Evolutionary conservation across 805 yeast species (phyloP), one percentile per base, ranked within the genome.

Genomic region (Starmera dryadoides): DNA sequence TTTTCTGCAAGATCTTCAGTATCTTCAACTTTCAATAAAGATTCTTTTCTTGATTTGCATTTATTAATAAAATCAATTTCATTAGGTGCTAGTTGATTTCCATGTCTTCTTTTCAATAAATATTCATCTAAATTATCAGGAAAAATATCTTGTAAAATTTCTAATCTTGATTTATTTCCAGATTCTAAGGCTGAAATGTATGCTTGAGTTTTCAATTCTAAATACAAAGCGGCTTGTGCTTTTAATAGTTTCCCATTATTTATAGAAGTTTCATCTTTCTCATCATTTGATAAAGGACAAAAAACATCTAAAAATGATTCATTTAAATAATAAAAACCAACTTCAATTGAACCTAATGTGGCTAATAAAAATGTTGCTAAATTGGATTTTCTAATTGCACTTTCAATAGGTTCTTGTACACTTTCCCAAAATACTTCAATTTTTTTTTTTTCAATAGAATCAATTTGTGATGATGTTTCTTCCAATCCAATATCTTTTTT

Each of bases 171-270:
- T 47, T 83, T 66, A 39, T 77, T 69, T 12, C 67, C 68, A 1
- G 80, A 69, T 52, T 82, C 86, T 43, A 89, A 60, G 0, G 95
- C 96, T 1, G 96, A 81, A 17, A 93, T 88, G 55, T 79, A 93
- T 0, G 96, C 96, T 60, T 93, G 98, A 0, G 98, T 93, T 58
- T 93, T 93, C 56, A 93, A 70, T 49, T 93, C 97, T 30, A 93
- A 66, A 49, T 72, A 87, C 37, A 93, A 62, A 11, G 76, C 77
- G 0, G 93, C 88, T 49, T 86, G 96, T 9, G 84, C 76, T 56
- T 88, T 88, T 42, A 87, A 64, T 32, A 93, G 64, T 49, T 80
- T 75, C 4, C 87, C 69, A 20, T 55, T 44, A 18, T 43, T 40
- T 6, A 26, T 29, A 25, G 43, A 16, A 14, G 41, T 73, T 11